Base-by-base conservation (phyloP, 116 monocot genomes). In the Iris pallida region DNA sequence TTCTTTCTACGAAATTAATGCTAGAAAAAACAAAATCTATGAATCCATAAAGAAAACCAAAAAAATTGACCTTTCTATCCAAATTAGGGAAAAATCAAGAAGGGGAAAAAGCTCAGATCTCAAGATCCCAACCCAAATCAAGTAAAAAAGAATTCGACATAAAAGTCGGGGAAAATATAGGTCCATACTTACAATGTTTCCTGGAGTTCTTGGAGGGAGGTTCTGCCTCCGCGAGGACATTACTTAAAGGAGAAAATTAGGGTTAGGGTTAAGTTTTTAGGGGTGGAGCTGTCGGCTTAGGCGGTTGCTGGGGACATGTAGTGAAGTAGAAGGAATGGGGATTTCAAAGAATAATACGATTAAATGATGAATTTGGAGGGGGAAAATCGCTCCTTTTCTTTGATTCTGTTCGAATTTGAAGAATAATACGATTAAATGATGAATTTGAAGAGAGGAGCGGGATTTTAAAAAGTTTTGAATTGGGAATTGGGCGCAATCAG, bases 151-250 rank as follows among this genome's bases (percentile, higher is more conserved):
- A 51, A 51, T 51, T 51, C 49, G 4, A 1, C 7, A 51, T 9
- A 51, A 51, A 51, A 9, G 0, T 51, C 49, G 49, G 13, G 13
- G 13, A 13, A 51, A 51, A 51, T 2, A 9, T 30, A 3, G 62
- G 11, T 9, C 42, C 58, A 18, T 43, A 47, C 53, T 10, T 45
- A n/a, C 8, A 6, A 59, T 14, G 43, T 68, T 69, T 1, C 58
- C 55, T 16, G 58, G 68, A 9, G 46, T 0, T 11, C 15, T 8
- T 7, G 71, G 71, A 10, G 70, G 74, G 58, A 57, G 64, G 68
- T 61, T 63, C 61, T 71, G 78, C 55, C 63, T 68, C 48, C 73
- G 42, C 18, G 69, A 65, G 10, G 41, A 16, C 74, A 74, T 65
- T 44, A 52, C 5, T 41, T 6, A 20, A 45, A 18, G 18, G 12